phyloP scores from a whole-genome alignment of 768 basidiomycete genomes.

The Mycena rosella region DNA sequence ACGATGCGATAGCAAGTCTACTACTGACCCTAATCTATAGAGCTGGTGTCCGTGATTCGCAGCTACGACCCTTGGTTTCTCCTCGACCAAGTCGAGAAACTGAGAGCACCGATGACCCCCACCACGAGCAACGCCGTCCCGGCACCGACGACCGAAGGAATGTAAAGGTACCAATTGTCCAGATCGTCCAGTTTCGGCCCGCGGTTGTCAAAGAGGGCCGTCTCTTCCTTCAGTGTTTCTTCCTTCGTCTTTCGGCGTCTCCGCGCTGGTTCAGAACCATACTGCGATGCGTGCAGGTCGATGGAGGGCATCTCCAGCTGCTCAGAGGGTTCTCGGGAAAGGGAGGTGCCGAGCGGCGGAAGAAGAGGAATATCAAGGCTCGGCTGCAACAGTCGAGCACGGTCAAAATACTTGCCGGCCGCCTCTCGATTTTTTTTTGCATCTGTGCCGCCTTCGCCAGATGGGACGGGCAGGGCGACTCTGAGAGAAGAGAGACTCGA shows the following conservation, averaged over 20 bases:
- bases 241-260: constrained; percentile 67
- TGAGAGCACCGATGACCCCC: constrained; percentile 82
- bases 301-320: constrained; percentile 79
- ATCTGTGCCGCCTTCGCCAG: constrained; percentile 70
- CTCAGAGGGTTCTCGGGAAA: constrained; percentile 46
- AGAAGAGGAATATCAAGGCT: constrained; percentile 78
- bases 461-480: constrained; percentile 65
- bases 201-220: constrained; percentile 56
- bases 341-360: constrained; percentile 58
- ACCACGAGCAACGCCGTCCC: constrained; percentile 87
- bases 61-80: constrained; percentile 71
- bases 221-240: constrained; percentile 68
- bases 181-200: constrained; percentile 67
- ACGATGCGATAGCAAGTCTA: constrained; percentile 18
- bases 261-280: constrained; percentile 55
- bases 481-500: constrained; percentile 85
- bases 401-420: constrained; percentile 79
- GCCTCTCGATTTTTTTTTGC: constrained; percentile 78
- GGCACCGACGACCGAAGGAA: constrained; percentile 85
- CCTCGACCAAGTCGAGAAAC: constrained; percentile 79
- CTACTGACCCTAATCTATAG: constrained; percentile 9
- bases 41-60: background rate
- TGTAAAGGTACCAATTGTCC: constrained; percentile 84
- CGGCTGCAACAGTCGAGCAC: constrained; percentile 71
- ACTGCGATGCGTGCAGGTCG: constrained; percentile 50